Conservation (phyloP, 768 basidiomycete species). For the Macrocybe gigantea region DNA sequence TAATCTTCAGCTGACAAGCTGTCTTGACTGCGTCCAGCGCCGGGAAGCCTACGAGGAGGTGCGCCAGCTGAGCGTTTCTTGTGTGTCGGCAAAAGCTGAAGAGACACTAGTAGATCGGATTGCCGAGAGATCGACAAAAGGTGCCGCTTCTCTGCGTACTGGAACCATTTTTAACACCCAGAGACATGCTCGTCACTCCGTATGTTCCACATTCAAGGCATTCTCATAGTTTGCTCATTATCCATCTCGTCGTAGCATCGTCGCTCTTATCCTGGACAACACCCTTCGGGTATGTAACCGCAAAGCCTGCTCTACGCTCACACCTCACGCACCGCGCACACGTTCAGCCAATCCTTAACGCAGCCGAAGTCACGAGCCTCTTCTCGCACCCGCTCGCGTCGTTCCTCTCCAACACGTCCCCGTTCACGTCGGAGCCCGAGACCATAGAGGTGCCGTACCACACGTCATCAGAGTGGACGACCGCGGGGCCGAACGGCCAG, state of each 20-base stretch:
- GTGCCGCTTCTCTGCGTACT: conserved; percentile 74
- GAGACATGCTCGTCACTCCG: conserved; percentile 78
- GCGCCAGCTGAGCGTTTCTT: conserved; percentile 5
- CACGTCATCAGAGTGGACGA: conserved; percentile 49
- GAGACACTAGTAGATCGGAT: conserved; percentile 57
- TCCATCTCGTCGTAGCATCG: conserved; percentile 45
- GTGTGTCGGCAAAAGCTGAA: background rate
- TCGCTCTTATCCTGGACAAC: conserved; percentile 79
- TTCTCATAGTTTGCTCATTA: too few species aligned
- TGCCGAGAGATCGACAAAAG: conserved; percentile 63
- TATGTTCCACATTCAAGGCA: conserved; percentile 29
- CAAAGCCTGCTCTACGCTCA: background rate
- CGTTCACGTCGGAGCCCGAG: conserved; percentile 50
- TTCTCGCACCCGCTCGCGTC: conserved; percentile 82
- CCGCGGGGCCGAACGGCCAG: conserved; percentile 31
- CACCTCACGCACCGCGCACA: background rate
- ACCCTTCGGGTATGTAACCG: conserved; percentile 52
- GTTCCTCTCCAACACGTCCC: conserved; percentile 59
- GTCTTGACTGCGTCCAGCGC: conserved; percentile 36
- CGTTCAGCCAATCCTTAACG: conserved; percentile 70
- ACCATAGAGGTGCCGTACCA: conserved; percentile 59
- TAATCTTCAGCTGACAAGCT: background rate
- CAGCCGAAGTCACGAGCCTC: conserved; percentile 69
- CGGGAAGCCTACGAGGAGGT: conserved; percentile 93
- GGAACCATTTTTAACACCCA: conserved; percentile 73